Conservation (phyloP, 2,329 filamentous ascomycete species). For the Stenocarpella maydis region DNA sequence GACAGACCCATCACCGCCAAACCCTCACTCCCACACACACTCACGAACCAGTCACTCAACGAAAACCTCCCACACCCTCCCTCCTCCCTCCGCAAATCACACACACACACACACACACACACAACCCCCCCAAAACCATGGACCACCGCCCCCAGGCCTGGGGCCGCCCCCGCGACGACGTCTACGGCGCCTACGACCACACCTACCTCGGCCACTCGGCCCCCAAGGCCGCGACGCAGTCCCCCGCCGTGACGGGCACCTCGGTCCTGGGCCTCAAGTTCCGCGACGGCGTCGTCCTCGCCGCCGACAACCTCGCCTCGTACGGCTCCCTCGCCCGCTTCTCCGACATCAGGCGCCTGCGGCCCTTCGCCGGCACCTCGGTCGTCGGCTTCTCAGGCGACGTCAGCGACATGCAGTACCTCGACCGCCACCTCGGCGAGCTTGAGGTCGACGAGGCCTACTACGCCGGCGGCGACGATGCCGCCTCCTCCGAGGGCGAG, state of each 20-base stretch:
- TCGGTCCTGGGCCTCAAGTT: conserved; percentile 96
- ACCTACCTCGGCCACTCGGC: conserved; percentile 78
- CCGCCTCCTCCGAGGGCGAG: conserved; percentile 57
- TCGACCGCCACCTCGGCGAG: conserved; percentile 88
- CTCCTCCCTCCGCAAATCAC: too few relatives aligned
- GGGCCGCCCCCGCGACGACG: conserved; percentile 89
- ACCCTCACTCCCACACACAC: not conserved
- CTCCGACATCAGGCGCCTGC: conserved; percentile 94
- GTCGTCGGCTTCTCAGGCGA: conserved; percentile 96
- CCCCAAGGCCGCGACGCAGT: conserved; percentile 88
- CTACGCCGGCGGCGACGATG: conserved; percentile 50
- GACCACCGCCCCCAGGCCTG: conserved; percentile 78
- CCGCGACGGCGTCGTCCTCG: conserved; percentile 94
- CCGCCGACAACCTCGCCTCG: conserved; percentile 95
- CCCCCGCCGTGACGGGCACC: conserved; percentile 93
- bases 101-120: not conserved
- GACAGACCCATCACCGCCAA: conserved; percentile 2
- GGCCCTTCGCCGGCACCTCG: conserved; percentile 82
- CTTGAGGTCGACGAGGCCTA: conserved; percentile 93
- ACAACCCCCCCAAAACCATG: conserved; percentile 52
- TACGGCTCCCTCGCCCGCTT: conserved; percentile 98
- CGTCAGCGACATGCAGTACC: conserved; percentile 98
- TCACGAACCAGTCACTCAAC: not conserved
- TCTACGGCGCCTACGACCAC: conserved; percentile 92
- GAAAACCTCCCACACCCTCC: not conserved